Evolutionary conservation across 805 yeast species (phyloP), one percentile per base, ranked within the genome.

Genomic region (Candida mattraensis): DNA sequence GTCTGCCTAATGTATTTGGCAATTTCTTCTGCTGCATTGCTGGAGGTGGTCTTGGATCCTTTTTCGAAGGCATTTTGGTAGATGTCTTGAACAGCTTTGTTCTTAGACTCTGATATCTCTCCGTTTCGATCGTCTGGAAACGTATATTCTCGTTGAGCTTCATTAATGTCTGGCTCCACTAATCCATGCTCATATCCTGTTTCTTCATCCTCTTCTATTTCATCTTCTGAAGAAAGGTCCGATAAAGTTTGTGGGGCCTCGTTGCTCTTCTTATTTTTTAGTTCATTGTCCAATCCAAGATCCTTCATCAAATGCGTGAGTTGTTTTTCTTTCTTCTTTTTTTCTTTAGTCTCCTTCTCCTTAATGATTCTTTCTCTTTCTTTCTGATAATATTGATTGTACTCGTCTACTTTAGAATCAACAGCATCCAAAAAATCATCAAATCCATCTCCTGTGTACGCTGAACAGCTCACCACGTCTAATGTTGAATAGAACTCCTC

Each of bases 401-500:
- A 93, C 61, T 93, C 99, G 24, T 80, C 86, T 30, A 82, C 88
- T 63, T 93, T 93, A 40, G 75, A 72, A 51, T 87, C 95, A 5
- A 93, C 93, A 1, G 87, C 84, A n/a, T 66, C 69, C 53, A 91
- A 58, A 54, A 93, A 91, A 15, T 88, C 95, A 55, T 88, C 96
- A 56, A 93, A 86, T 0, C 99, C 99, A 3, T 72, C 83, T 12
- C 99, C 99, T 0, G 98, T 89, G 54, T 78, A 84, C 28, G 97
- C 79, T 28, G 96, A 87, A 10, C 88, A 95, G n/a, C 87, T 81
- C 28, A 85, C 95, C 43, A 89, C 86, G 57, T 93, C 98, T 44
- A 93, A 66, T 40, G 89, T 89, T 1, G 94, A 82, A 58, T 93
- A 93, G 53, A 93, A 93, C 59, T 93, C 99, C 57, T 93, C 99